These are phyloP conservation scores for Aspergillus coremiiformis DNA, from an alignment of 495 filamentous ascomycete species.

Conservation along the genomic window DNA sequence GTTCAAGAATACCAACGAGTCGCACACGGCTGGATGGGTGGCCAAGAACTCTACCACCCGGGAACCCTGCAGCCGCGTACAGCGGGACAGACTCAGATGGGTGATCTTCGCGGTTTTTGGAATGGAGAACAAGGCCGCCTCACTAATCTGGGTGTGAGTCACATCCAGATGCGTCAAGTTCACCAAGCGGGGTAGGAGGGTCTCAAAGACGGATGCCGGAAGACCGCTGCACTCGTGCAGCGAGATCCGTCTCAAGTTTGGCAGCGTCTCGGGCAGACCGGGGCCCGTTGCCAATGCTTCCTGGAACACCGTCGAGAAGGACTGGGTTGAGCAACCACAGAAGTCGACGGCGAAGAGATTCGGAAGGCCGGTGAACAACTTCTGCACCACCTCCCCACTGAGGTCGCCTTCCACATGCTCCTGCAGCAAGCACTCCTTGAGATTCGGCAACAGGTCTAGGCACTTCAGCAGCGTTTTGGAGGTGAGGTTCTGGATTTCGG, in stretches of 20 bases:
- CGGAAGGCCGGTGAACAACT: conserved; percentile 60
- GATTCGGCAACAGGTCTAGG: conserved; percentile 65
- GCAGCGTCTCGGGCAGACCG: conserved; percentile 41
- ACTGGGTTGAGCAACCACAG: conserved; percentile 65
- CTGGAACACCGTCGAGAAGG: conserved; percentile 58
- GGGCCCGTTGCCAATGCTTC: conserved; percentile 37
- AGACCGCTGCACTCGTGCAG: conserved; percentile 78
- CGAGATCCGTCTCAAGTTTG: conserved; percentile 59
- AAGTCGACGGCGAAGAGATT: conserved; percentile 69
- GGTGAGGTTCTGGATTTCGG: conserved; percentile 74
- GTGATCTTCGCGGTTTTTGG: conserved; percentile 65
- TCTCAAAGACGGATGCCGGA: conserved; percentile 58
- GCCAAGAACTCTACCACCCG: conserved; percentile 65
- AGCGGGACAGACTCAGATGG: conserved; percentile 74
- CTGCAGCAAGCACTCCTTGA: conserved; percentile 75
- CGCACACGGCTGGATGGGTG: conserved; percentile 61
- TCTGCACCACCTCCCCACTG: conserved; percentile 57
- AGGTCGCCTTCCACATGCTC: conserved; percentile 81
- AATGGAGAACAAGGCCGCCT: conserved; percentile 63
- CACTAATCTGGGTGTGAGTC: conserved; percentile 70
- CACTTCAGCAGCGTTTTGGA: conserved; percentile 67
- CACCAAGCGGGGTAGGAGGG: conserved; percentile 59
- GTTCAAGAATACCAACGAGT: conserved; percentile 65
- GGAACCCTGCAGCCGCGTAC: conserved; percentile 59
- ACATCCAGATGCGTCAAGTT: conserved; percentile 75